These are phyloP conservation scores for Kalaharituber pfeilii DNA, from an alignment of 2,329 filamentous ascomycete genomes.

Conservation along the genomic window DNA sequence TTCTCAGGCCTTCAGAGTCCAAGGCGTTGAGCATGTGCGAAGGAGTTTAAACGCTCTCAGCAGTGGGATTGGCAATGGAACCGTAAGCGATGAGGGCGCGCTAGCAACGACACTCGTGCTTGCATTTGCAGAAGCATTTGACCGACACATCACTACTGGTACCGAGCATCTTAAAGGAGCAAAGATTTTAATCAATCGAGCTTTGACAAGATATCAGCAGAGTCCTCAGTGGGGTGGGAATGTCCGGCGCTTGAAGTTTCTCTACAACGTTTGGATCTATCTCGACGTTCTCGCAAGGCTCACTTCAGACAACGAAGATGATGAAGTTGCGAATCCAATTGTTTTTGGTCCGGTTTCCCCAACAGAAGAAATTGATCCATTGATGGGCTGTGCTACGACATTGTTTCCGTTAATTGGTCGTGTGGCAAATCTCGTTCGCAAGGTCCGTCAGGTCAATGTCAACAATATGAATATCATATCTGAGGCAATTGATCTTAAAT, in stretches of 20 bases:
- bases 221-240: constrained; percentile 31
- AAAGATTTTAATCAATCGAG: constrained; percentile 44
- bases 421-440: constrained; percentile 48
- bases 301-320: constrained; percentile 42
- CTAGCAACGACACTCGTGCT: constrained; percentile 53
- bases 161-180: constrained; percentile 53
- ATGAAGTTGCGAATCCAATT: constrained; percentile 24
- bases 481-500: constrained; percentile 43
- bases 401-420: constrained; percentile 52
- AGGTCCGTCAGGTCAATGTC: constrained; percentile 36
- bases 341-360: constrained; percentile 25
- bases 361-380: constrained; percentile 43
- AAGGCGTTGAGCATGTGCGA: constrained; percentile 54
- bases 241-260: constrained; percentile 41
- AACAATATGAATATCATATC: constrained; percentile 42
- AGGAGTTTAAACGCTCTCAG: constrained; percentile 42
- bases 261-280: constrained; percentile 55
- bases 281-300: constrained; percentile 55
- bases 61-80: constrained; percentile 36
- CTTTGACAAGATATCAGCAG: constrained; percentile 34
- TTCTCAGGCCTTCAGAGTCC: constrained; percentile 38
- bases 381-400: constrained; percentile 51
- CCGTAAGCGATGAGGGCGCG: constrained; percentile 46
- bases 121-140: constrained; percentile 55
- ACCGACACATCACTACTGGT: constrained; percentile 49